Base-by-base conservation (phyloP, 108 stramenopile species). In the Cyclotella distinguenda region DNA sequence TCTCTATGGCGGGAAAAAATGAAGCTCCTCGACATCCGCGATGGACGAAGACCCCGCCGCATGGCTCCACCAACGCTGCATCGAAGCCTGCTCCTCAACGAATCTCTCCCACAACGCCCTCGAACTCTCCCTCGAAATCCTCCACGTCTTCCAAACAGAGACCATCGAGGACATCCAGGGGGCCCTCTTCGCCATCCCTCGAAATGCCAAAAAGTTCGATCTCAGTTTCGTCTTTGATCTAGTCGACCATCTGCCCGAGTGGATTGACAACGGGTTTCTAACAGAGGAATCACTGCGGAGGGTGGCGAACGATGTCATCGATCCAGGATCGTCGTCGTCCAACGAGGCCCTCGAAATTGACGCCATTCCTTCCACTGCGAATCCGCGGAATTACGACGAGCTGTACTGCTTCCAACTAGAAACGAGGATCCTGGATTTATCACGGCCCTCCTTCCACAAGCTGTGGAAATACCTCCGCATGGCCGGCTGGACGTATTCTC, bases 381-480 rank as follows among this genome's bases (percentile, higher is more conserved):
- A 59, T 55, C 25, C n/a, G n/a, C n/a, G n/a, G n/a, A 51, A 67
- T 39, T 28, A 50, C 21, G 51, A 66, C 27, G 73, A 55, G 27
- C 33, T 74, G 36, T 43, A 42, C 50, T 60, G 65, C 27, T 74
- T 61, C 18, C 73, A 74, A 53, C 35, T 74, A 15, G 60, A 66
- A 36, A 74, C 73, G 12, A 74, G 57, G 50, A 53, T 74, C 11
- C 53, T 74, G 23, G 73, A 60, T 39, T 53, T 74, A 49, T 60
- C 48, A 15, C 39, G 60, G 8, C 73, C 73, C 16, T 40, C 66
- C 13, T 74, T 74, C 42, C 45, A 45, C 19, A 42, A 66, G 26
- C 30, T 74, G 28, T 74, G 73, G 73, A 74, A 60, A 53, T 74
- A 74, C 47, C 43, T 74, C 15, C 73, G 67, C 54, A 19, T 44